A percentile compares a stretch with the other conserved stretches of the same genome.
Conservation (phyloP, 1,139 yeast genomes). For the Candida albicans region DNA sequence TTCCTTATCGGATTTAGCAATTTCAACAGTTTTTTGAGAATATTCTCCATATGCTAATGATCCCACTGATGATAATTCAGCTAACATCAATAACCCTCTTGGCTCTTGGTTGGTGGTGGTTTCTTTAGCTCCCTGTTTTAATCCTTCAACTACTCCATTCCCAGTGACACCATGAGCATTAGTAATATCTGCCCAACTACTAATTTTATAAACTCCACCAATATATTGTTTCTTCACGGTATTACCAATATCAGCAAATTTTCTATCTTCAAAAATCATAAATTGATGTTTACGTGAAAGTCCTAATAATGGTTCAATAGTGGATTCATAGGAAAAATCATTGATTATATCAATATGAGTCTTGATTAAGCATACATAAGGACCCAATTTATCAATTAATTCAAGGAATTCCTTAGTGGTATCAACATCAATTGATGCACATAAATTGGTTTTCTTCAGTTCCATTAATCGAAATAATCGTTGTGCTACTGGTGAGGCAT, state of each 20-base stretch:
- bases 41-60: constrained; percentile 91
- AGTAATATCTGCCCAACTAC: constrained; percentile 94
- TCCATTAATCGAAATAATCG: constrained; percentile 77
- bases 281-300: constrained; percentile 78
- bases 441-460: constrained; percentile 77
- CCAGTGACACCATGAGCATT: constrained; percentile 99
- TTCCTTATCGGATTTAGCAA: constrained; percentile 82
- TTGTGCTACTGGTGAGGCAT: constrained; percentile 76
- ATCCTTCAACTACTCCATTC: constrained; percentile 85
- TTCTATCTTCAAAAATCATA: constrained; percentile 91
- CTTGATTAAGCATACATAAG: constrained; percentile 86
- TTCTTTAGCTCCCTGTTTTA: constrained; percentile 79
- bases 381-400: constrained; percentile 81
- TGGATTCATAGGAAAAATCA: constrained; percentile 80
- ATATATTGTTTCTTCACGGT: constrained; percentile 93
- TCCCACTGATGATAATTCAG: constrained; percentile 92
- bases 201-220: constrained; percentile 86
- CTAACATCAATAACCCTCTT: constrained; percentile 91
- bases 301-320: constrained; percentile 69
- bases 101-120: constrained; percentile 56
- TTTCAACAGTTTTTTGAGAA: constrained; percentile 81
- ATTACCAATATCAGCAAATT: constrained; percentile 98
- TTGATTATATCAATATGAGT: constrained; percentile 92
- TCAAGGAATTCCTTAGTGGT: constrained; percentile 71
- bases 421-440: constrained; percentile 94